Conservation (phyloP, 108 stramenopile species). For the Skeletonema costatum region DNA sequence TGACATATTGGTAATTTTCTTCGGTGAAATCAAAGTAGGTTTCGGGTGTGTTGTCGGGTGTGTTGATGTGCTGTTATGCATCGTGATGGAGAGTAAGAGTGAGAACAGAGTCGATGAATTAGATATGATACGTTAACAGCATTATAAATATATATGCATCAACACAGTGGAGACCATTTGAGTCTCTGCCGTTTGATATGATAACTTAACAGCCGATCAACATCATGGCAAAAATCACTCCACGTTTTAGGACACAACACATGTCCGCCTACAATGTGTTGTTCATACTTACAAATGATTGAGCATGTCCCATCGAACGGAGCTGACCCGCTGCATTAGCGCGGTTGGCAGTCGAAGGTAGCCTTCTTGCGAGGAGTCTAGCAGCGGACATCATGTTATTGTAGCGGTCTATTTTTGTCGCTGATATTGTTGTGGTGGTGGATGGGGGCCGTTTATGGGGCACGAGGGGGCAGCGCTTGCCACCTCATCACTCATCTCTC, state of each 20-base stretch:
- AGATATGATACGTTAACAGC: not conserved
- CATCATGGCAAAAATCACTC: not conserved
- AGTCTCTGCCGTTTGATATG: not conserved
- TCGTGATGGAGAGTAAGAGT: not conserved
- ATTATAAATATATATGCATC: not conserved
- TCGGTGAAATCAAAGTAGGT: conserved; percentile 94
- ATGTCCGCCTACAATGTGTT: not conserved
- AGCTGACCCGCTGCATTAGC: conserved; percentile 3
- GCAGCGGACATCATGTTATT: conserved; percentile 48
- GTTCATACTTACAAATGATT: conserved; percentile 43
- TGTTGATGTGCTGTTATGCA: conserved; percentile 87
- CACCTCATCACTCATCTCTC: not conserved
- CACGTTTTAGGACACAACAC: not conserved
- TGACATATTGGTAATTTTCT: conserved; percentile 95
- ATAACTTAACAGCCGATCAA: not conserved
- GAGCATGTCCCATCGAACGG: conserved; percentile 42
- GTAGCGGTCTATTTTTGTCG: conserved; percentile 7
- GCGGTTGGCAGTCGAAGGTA: conserved; percentile 8
- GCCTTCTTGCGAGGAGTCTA: conserved; percentile 20
- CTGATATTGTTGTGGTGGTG: not conserved
- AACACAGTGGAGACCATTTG: not conserved
- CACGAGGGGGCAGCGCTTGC: not conserved
- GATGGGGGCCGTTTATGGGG: not conserved
- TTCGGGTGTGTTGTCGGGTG: conserved; percentile 89
- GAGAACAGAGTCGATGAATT: not conserved